Percentiles rank a stretch among this genome's conserved stretches.
Conservation (phyloP, 345 rosid species). For the Eutrema japonicum region DNA sequence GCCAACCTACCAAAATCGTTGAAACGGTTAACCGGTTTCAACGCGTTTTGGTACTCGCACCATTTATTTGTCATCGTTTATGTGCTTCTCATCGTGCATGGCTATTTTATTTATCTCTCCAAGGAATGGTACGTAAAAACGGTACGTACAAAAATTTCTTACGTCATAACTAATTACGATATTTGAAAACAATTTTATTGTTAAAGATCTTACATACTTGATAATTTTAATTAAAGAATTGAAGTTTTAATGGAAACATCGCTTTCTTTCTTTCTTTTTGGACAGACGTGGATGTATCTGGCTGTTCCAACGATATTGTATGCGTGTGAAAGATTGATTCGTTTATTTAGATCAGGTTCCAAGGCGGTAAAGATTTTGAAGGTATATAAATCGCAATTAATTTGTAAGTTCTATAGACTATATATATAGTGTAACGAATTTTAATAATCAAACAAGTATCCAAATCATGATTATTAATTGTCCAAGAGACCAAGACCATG, state of each 20-base stretch:
- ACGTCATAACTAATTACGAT: not conserved
- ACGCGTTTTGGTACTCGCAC: constrained; percentile 89
- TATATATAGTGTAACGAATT: not conserved
- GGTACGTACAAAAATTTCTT: constrained; percentile 43
- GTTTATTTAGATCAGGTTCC: constrained; percentile 67
- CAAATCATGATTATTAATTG: not conserved
- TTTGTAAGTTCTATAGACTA: not conserved
- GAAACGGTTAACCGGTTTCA: constrained; percentile 74
- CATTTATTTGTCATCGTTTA: constrained; percentile 78
- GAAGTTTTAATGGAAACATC: not conserved
- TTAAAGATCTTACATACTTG: not conserved
- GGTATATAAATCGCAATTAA: constrained; percentile 47
- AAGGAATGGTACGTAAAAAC: constrained; percentile 77
- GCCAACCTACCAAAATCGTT: constrained; percentile 60
- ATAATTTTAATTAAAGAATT: not conserved
- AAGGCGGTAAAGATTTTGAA: constrained; percentile 65
- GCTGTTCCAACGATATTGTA: constrained; percentile 67
- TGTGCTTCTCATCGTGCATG: constrained; percentile 67
- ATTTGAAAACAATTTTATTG: not conserved
- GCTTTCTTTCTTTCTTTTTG: not conserved
- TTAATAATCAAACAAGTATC: not conserved
- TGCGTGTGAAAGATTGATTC: constrained; percentile 60
- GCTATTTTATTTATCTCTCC: constrained; percentile 63
- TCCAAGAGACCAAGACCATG: no score
- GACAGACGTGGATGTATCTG: constrained; percentile 92